Evolutionary conservation across 495 filamentous ascomycete species (phyloP), one percentile per base, ranked within the genome.

Genomic region (Daldinia decipiens): DNA sequence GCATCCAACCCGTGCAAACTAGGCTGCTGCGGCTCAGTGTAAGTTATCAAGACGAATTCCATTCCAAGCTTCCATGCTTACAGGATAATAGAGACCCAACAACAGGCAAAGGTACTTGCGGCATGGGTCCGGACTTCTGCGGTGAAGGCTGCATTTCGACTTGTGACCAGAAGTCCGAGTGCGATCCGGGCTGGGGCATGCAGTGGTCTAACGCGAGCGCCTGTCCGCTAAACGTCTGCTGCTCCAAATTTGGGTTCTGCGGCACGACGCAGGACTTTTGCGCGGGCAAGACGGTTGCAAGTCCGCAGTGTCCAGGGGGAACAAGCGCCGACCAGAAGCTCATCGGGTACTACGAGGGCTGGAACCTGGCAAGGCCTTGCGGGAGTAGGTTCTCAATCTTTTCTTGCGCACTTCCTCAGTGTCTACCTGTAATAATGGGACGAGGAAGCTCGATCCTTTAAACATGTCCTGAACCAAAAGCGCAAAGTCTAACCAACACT

Each of bases 181-280:
- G 56, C 39, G 24, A 59, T 11, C 21, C 56, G 21, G 38, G 56
- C 26, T 59, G 55, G 55, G 15, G 34, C 2, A 39, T 29, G 40
- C 55, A 52, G 55, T 34, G 55, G n/a, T 40, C 8, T 36, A 19
- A 39, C 9, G 12, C 17, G 2, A 36, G n/a, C 6, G 27, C 21
- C 13, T 62, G 59, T 17, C 59, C 59, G 11, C 47, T 62, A 4
- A 52, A 62, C 4, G 59, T 62, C 2, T 62, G 59, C 47, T 62
- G 59, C n/a, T 17, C 17, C 5, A 9, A 60, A 26, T 60, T 31
- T 11, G 57, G 57, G 1, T 59, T 43, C 13, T 59, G 57, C 31
- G 27, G 56, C 17, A 62, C 43, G 6, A 51, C 17, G 2, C 43
- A 52, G 9, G 5, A 24, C 1, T 59, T 27, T 27, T 52, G 43